Base-by-base conservation (phyloP, 140 eudicot species). In the Erigeron philadelphicus region DNA sequence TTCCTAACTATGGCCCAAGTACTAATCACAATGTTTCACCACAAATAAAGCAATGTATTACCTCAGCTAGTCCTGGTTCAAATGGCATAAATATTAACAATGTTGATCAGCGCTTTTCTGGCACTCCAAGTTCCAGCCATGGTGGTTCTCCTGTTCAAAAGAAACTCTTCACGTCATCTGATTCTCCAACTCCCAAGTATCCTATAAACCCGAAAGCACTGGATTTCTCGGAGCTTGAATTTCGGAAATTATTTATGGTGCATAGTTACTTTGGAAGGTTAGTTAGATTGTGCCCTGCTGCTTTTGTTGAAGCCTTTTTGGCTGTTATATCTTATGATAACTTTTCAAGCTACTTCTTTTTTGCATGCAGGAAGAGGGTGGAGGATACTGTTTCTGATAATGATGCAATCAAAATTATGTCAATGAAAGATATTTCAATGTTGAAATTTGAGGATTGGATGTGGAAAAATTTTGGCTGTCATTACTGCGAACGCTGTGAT, bases 231-330 rank as follows among this genome's bases (percentile, higher is more conserved):
- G 68, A 77, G 25, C 85, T 88, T 12, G 89, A 88, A 46, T 88
- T 70, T 68, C 76, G 89, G 81, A 88, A 83, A 65, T 46, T 80
- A 18, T 88, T 88, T 74, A 76, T 88, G 80, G 72, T 88, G 23
- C 65, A 83, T 56, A 85, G 87, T 76, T 88, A 88, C 76, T 55
- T 77, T 41, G 92, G 92, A 61, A 75, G 85, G 96, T 88, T 56
- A 66, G 78, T 74, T 46, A 63, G 6, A 40, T 21, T 67, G 18
- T 13, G 16, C 0, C 3, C 31, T 67, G 11, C 9, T 72, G 47
- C 11, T 67, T 17, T 46, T 40, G 43, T 42, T 66, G 53, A 38
- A 71, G 42, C 52, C 43, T 31, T 70, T 64, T 66, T 42, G 65
- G 23, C n/a, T 66, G 17, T 74, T 17, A 8, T 25, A 46, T 61